phyloP scores from a whole-genome alignment of 176 grass and related monocot species.

The Elaeis guineensis region DNA sequence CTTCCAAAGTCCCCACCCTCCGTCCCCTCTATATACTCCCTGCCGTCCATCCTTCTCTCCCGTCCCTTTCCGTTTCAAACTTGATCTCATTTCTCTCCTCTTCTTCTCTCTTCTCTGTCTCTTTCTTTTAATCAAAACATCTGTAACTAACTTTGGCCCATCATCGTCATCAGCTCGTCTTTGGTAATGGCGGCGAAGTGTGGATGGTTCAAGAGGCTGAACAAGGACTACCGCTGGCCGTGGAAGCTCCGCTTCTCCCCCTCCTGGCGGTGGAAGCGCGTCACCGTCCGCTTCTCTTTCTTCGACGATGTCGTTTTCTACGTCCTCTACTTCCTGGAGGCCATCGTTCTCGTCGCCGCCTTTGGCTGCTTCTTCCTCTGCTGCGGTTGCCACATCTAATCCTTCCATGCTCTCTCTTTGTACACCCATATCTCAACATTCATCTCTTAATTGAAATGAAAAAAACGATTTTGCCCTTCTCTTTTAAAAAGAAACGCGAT shows the following conservation, averaged over 20 bases:
- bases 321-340: conserved; percentile 68
- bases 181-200: background rate
- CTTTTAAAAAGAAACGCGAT: no score
- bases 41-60: no score
- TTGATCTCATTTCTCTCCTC: no score
- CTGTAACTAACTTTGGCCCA: no score
- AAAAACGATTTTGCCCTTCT: background rate
- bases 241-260: conserved; percentile 6
- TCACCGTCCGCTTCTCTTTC: conserved; percentile 21
- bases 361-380: conserved; percentile 91
- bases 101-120: no score
- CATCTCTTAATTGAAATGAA: background rate
- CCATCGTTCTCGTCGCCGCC: conserved; percentile 69
- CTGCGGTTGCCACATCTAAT: conserved; percentile 64
- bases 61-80: no score
- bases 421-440: background rate
- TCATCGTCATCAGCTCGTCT: background rate
- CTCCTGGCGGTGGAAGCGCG: conserved; percentile 3
- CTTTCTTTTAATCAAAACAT: no score
- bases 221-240: conserved; percentile 6
- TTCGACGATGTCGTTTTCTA: conserved; percentile 51
- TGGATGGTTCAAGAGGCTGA: conserved; percentile 30
- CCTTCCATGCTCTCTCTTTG: background rate
- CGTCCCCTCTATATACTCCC: no score
- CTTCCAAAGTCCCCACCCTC: no score